Evolutionary conservation across 1,139 yeast genomes (phyloP), one percentile per base, ranked within the genome.

Genomic region (Kodamaea sp.): DNA sequence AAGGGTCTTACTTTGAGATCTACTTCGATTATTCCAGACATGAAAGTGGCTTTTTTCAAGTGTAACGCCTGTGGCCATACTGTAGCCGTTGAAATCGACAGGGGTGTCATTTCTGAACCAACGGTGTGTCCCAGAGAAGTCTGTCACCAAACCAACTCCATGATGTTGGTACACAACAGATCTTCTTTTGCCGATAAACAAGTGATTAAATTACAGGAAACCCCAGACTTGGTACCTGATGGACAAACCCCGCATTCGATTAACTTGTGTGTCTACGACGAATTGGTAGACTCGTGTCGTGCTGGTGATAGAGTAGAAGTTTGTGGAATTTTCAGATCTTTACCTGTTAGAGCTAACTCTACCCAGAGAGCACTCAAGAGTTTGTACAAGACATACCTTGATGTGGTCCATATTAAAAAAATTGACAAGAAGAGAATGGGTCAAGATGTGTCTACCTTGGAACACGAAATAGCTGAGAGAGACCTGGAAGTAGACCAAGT

Each of bases 241-340:
- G 99, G 99, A 14, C 98, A 92, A 61, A 92, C 98, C 3, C 98
- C 99, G 2, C 98, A 92, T 57, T 83, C 97, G 9, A 88, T 92
- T 36, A 88, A 96, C 9, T 69, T 92, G 23, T 89, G 97, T 67
- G 95, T 88, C 3, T 92, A 92, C 54, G 99, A 94, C 59, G 98
- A 94, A 56, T 70, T 92, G 44, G 98, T 92, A 2, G 99, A 92
- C 58, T 74, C 86, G 35, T 85, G 95, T 55, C 78, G 96, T 52
- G 97, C 98, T 11, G 99, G 99, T 70, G 99, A 92, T 59, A 76
- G 97, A 44, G 77, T 94, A 31, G 96, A 90, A 59, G 95, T 90
- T 14, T 88, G 97, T 45, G 98, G 98, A 43, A 84, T 94, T 26
- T 94, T 89, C 67, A 76, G 97, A 56, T 87, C 96, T 0, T 78